phyloP scores from a whole-genome alignment of 2,329 filamentous ascomycete genomes.

The Aspergillus eucalypticola region DNA sequence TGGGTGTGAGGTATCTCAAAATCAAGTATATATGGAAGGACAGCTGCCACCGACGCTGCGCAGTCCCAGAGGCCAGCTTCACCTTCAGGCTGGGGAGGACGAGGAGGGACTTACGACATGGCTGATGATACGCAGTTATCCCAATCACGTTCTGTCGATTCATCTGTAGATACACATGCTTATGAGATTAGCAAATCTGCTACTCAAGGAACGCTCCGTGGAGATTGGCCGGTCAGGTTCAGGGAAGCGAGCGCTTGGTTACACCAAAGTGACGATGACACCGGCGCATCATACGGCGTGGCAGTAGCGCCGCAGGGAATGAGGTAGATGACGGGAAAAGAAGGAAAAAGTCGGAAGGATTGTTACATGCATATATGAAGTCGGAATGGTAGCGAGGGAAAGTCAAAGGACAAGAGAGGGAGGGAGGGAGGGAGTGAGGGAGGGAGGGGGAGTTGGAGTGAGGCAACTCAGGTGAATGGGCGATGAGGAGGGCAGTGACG shows the following conservation, averaged over 20 bases:
- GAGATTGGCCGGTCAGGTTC: conserved; percentile 32
- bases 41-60: conserved; percentile 1
- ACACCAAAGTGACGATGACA: conserved; percentile 41
- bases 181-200: conserved; percentile 38
- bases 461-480: background rate
- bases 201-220: conserved; percentile 31
- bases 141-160: conserved; percentile 39
- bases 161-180: conserved; percentile 43
- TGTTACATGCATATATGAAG: conserved; percentile 24
- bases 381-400: conserved; percentile 15
- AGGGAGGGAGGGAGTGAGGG: conserved; percentile 2
- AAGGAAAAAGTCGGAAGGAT: conserved; percentile 17
- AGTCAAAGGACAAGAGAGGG: conserved; percentile 8
- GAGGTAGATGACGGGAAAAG: conserved; percentile 20
- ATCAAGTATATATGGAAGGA: conserved; percentile 7
- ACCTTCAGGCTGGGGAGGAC: conserved; percentile 15
- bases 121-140: conserved; percentile 35
- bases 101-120: conserved; percentile 43
- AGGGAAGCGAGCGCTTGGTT: conserved; percentile 33
- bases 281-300: conserved; percentile 37
- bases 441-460: background rate
- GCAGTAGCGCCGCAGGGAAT: conserved; percentile 30
- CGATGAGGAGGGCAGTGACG: background rate
- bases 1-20: background rate
- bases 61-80: background rate